A percentile compares a stretch with the other conserved stretches of the same genome.
These are phyloP conservation scores for Debaryomyces coudertii DNA, from an alignment of 1,139 yeast genomes.

Conservation along the genomic window DNA sequence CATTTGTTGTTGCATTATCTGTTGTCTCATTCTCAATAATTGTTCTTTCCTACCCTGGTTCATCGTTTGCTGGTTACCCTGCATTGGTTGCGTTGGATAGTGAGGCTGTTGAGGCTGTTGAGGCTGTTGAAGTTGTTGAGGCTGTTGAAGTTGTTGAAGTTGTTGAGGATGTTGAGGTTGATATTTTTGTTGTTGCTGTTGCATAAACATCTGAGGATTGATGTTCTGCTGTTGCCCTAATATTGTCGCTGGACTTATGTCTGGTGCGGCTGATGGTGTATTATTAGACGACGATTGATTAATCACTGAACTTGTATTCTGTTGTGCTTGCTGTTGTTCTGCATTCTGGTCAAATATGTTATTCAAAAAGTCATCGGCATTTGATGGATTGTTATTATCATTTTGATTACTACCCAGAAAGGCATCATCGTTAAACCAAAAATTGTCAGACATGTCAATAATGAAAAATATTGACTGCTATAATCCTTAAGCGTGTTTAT, in stretches of 20 bases:
- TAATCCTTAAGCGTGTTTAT: background rate
- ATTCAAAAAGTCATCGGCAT: conserved; percentile 39
- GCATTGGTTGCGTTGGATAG: conserved; percentile 19
- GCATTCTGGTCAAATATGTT: conserved; percentile 39
- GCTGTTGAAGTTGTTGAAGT: conserved; percentile 20
- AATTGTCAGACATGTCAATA: conserved; percentile 40
- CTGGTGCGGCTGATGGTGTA: conserved; percentile 13
- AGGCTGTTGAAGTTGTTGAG: conserved; percentile 19
- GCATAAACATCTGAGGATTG: conserved; percentile 34
- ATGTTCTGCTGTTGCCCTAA: conserved; percentile 16
- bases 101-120: conserved; percentile 19
- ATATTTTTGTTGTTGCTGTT: conserved; percentile 19
- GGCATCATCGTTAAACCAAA: conserved; percentile 49
- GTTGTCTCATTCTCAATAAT: conserved; percentile 41
- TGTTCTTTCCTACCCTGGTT: conserved; percentile 29
- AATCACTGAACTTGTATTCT: background rate
- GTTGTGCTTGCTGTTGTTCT: conserved; percentile 20
- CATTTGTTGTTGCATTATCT: conserved; percentile 45
- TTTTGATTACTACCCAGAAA: conserved; percentile 25
- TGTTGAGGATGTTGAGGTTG: conserved; percentile 18
- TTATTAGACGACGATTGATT: conserved; percentile 3
- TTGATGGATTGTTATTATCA: conserved; percentile 17
- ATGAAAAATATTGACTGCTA: background rate
- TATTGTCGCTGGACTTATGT: conserved; percentile 7
- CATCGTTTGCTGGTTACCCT: conserved; percentile 11